Base-by-base conservation (phyloP, 2,329 filamentous ascomycete species). In the Colletotrichum lupini region DNA sequence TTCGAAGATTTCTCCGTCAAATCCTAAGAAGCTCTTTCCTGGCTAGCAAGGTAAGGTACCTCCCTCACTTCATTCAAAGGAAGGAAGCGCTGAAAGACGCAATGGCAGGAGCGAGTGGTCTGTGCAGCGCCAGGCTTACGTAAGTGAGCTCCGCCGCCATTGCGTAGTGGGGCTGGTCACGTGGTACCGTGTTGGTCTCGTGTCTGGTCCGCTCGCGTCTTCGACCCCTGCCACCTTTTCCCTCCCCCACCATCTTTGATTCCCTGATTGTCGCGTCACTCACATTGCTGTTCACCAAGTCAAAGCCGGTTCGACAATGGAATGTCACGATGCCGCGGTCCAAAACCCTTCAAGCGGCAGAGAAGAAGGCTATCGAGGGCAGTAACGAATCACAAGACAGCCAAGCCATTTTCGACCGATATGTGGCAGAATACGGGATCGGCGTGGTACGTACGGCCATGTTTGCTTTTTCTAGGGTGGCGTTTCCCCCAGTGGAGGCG, bases 301-400 rank as follows among this genome's bases (percentile, higher is more conserved):
- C 16, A 28, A 28, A 62, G 35, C 16, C 19, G 8, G 42, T 22
- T 28, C n/a, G n/a, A 69, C 59, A 16, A 74, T 65, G 69, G 35
- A 8, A 26, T 14, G 9, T 26, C 67, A 76, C 62, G 30, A 84
- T 83, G 82, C 78, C 77, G 70, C 75, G 75, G 24, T 72, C 77
- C 42, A 70, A 76, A 67, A 79, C 77, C 76, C 76, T 82, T 46
- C 71, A 61, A 58, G 75, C 78, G 60, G 80, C 79, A 5, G 80
- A 80, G 24, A 75, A 77, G 14, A 76, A 71, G 72, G 78, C 75
- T 3, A 59, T 79, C 8, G 76, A 80, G 5, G 82, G 80, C 65
- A 77, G 72, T 69, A 78, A 80, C 72, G 84, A 85, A 67, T 82
- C 83, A 8, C 85, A 86, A 75, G 85, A 87, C 76, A 87, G 83